These are phyloP conservation scores for Metarhizium guizhouense DNA, from an alignment of 2,329 filamentous ascomycete species.

Conservation along the genomic window DNA sequence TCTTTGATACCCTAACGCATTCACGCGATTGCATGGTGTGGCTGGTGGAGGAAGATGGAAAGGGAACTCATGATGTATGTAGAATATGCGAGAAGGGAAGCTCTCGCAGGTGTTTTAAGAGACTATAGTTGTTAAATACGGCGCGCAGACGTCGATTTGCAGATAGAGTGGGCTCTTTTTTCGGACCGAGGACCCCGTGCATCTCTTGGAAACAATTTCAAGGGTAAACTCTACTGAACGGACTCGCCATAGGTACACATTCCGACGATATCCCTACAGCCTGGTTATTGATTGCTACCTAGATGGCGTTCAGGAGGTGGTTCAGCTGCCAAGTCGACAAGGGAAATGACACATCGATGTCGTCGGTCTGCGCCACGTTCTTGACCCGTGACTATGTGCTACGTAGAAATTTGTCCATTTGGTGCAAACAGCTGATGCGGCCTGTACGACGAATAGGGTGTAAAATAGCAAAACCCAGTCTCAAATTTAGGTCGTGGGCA, in stretches of 20 bases:
- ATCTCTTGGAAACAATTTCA: not conserved
- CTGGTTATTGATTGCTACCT: too few relatives aligned
- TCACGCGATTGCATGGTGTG: not conserved
- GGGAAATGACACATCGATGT: too few relatives aligned
- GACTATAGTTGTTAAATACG: not conserved
- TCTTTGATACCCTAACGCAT: conserved; percentile 7
- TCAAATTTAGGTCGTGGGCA: too few relatives aligned
- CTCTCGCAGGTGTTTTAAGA: not conserved
- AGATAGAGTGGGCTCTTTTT: not conserved
- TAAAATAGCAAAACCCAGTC: too few relatives aligned
- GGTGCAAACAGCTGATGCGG: too few relatives aligned
- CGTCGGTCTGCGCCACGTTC: too few relatives aligned
- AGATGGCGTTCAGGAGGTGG: too few relatives aligned
- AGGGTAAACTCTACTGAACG: not conserved
- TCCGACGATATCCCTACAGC: too few relatives aligned
- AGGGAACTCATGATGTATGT: not conserved
- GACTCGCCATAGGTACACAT: not conserved
- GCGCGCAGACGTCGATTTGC: not conserved
- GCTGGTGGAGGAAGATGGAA: not conserved
- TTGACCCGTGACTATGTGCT: too few relatives aligned
- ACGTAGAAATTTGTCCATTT: too few relatives aligned
- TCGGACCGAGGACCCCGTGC: not conserved
- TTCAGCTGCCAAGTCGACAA: too few relatives aligned
- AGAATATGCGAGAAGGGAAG: not conserved
- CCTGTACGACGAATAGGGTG: too few relatives aligned